These are phyloP conservation scores for Effrenium voratum DNA, from an alignment of 73 alveolate species.

Conservation along the genomic window DNA sequence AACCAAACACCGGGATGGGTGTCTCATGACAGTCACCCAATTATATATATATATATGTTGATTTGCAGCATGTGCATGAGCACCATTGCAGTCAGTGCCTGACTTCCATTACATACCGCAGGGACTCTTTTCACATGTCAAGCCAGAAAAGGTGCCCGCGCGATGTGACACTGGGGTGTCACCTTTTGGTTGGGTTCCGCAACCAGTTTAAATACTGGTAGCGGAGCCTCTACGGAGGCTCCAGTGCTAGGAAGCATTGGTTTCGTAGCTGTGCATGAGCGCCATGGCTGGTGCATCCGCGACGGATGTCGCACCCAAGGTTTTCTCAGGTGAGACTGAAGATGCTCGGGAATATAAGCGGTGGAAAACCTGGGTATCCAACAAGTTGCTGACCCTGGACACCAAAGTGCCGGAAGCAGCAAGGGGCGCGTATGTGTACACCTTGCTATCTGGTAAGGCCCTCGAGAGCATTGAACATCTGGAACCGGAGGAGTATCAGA, in stretches of 20 bases:
- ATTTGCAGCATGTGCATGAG: neutral
- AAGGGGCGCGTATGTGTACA: neutral
- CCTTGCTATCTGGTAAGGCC: neutral
- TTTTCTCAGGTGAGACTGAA: neutral
- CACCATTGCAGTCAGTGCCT: neutral
- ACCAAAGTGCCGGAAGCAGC: neutral
- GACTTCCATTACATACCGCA: neutral
- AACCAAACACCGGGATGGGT: too few species aligned
- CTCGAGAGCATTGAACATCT: neutral
- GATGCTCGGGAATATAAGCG: neutral
- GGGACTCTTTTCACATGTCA: neutral
- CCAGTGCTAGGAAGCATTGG: slow-evolving; percentile 7
- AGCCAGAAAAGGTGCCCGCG: neutral
- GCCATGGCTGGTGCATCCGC: neutral
- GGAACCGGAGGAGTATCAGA: neutral
- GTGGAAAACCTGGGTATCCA: neutral
- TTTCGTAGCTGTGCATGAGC: neutral
- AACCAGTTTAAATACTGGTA: neutral
- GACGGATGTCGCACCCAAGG: neutral
- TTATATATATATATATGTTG: too few species aligned
- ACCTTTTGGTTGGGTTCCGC: neutral
- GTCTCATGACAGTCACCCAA: too few species aligned
- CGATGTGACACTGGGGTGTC: neutral
- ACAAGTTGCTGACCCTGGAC: neutral
- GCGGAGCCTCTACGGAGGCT: slow-evolving; percentile 18